Conservation (phyloP, 1,284 basidiomycete species). For the Cutaneotrichosporon curvatum region DNA sequence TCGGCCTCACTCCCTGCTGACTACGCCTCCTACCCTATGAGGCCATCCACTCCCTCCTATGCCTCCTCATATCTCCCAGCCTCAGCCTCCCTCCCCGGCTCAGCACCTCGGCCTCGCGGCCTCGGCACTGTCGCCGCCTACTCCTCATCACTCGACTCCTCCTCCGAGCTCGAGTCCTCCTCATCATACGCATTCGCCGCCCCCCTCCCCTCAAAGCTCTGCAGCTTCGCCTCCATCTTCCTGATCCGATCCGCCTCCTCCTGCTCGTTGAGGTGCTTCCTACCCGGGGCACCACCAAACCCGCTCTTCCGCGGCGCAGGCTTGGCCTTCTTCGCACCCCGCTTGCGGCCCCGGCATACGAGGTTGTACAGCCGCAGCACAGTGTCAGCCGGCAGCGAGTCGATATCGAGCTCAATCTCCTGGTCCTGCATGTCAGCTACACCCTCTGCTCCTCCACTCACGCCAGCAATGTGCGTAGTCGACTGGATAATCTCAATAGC, state of each 20-base stretch:
- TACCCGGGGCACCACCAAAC: conserved; percentile 74
- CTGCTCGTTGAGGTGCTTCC: conserved; percentile 57
- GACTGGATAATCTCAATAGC: conserved; percentile 89
- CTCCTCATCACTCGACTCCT: conserved; percentile 44
- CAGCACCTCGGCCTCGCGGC: no score
- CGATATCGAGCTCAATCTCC: conserved; percentile 95
- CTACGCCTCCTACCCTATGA: no score
- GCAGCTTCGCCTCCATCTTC: conserved; percentile 60
- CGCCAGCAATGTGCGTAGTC: conserved; percentile 77
- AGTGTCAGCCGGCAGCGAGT: conserved; percentile 71
- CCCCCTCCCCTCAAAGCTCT: conserved; percentile 30
- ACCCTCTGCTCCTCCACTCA: conserved; percentile 50
- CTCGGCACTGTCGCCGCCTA: conserved; percentile 4
- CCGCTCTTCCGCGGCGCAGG: conserved; percentile 43
- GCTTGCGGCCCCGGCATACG: conserved; percentile 57
- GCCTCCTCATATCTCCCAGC: no score
- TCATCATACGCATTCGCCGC: conserved; percentile 21
- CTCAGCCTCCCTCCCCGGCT: no score
- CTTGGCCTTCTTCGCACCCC: conserved; percentile 23
- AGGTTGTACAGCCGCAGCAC: conserved; percentile 89
- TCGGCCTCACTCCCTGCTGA: no score
- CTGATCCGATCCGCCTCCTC: conserved; percentile 65
- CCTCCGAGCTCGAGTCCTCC: conserved; percentile 31
- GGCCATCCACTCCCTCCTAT: no score
- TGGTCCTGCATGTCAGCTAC: conserved; percentile 59